These are phyloP conservation scores for Ziziphus jujuba DNA, from an alignment of 306 rosid genomes.

Conservation along the genomic window DNA sequence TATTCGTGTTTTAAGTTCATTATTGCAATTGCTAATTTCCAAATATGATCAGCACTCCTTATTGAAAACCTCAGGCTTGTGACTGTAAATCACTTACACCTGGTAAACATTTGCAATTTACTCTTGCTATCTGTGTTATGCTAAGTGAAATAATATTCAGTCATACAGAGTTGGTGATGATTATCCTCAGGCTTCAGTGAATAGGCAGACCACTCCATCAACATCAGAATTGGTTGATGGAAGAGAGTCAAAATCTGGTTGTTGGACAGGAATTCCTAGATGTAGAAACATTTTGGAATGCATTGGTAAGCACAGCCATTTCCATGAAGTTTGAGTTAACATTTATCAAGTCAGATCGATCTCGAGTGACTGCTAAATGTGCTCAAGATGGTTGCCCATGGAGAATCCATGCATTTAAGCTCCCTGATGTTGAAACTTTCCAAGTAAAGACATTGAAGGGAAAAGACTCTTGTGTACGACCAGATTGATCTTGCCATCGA, in stretches of 20 bases:
- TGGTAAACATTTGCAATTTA: not conserved
- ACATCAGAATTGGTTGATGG: not conserved
- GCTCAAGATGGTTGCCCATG: slow-evolving; percentile 11
- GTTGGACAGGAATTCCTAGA: slow-evolving; percentile 12
- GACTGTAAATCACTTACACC: too few relatives aligned
- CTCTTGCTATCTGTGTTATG: not conserved
- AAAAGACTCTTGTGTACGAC: not conserved
- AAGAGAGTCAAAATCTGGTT: not conserved
- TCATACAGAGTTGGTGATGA: slow-evolving; percentile 11
- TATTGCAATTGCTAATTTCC: too few relatives aligned
- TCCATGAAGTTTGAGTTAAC: slow-evolving; percentile 16
- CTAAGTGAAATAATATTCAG: not conserved
- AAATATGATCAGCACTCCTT: too few relatives aligned
- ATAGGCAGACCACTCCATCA: not conserved
- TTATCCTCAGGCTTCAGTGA: slow-evolving; percentile 10
- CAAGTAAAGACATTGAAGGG: slow-evolving; percentile 13
- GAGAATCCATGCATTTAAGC: slow-evolving; percentile 15
- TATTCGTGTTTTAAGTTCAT: too few relatives aligned
- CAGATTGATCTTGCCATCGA: slow-evolving; percentile 14
- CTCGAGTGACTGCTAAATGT: slow-evolving; percentile 19
- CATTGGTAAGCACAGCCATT: slow-evolving; percentile 4
- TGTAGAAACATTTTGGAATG: slow-evolving; percentile 11
- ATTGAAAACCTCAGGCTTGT: too few relatives aligned
- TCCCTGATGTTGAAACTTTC: slow-evolving; percentile 15
- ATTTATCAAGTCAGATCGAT: slow-evolving; percentile 12